phyloP scores from a whole-genome alignment of 129 eudicot genomes.

The Oenanthe sinensis region DNA sequence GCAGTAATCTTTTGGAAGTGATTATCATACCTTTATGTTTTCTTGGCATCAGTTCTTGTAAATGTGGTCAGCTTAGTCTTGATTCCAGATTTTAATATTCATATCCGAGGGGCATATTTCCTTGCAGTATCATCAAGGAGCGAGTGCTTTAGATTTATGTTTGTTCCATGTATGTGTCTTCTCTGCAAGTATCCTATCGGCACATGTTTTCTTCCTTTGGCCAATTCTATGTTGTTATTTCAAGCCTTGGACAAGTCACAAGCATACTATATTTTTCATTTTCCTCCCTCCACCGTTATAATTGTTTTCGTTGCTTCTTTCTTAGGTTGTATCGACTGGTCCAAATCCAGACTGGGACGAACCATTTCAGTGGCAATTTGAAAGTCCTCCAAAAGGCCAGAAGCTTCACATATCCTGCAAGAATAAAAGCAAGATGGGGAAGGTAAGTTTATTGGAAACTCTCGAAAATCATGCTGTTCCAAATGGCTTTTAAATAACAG shows the following conservation, averaged over 20 bases:
- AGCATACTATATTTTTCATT: neutral
- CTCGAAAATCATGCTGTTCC: neutral
- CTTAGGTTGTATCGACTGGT: slow-evolving; percentile 88
- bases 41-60: neutral
- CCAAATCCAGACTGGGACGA: slow-evolving; percentile 98
- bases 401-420: slow-evolving; percentile 97
- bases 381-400: slow-evolving; percentile 99
- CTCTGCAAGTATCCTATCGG: neutral
- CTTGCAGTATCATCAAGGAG: neutral
- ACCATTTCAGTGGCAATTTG: slow-evolving; percentile 92
- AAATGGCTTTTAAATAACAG: neutral
- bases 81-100: neutral
- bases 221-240: neutral
- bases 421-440: slow-evolving; percentile 99
- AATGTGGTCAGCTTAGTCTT: neutral
- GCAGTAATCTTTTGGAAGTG: neutral
- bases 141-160: neutral
- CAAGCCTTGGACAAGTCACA: neutral
- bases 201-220: neutral
- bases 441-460: slow-evolving; percentile 34
- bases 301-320: slow-evolving; percentile 6
- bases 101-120: neutral
- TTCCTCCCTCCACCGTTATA: neutral
- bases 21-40: neutral
- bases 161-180: neutral